Conservation (phyloP, 2,329 filamentous ascomycete species). For the Curvularia sp. region DNA sequence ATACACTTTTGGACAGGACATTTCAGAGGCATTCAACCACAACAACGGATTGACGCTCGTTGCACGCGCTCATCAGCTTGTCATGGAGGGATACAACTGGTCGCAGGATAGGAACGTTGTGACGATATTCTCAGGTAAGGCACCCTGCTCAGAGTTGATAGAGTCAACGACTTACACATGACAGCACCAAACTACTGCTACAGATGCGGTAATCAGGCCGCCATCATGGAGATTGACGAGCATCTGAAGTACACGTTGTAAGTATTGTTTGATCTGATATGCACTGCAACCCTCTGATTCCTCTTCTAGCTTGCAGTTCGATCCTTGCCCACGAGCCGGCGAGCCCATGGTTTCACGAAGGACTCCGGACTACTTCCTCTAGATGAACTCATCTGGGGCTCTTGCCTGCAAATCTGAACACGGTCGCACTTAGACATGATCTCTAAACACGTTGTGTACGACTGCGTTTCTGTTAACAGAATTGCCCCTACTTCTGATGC, state of each 20-base stretch:
- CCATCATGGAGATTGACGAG: constrained; percentile 99
- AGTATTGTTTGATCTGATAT: constrained; percentile 53
- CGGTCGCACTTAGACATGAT: constrained; percentile 14
- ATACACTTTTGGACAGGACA: constrained; percentile 96
- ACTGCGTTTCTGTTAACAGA: constrained; percentile 16
- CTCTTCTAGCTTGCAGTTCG: constrained; percentile 88
- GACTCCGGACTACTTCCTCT: constrained; percentile 99
- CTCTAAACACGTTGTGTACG: constrained; percentile 19
- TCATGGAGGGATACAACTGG: constrained; percentile 99
- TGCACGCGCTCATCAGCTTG: constrained; percentile 94
- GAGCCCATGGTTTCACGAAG: constrained; percentile 96
- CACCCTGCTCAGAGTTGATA: not conserved
- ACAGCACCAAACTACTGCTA: constrained; percentile 82
- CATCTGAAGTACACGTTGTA: constrained; percentile 99
- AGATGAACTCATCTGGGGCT: constrained; percentile 23
- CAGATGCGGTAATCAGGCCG: constrained; percentile 97
- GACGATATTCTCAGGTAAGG: constrained; percentile 85
- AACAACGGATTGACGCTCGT: constrained; percentile 97
- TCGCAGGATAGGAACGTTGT: constrained; percentile 98
- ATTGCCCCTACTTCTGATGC: constrained; percentile 5
- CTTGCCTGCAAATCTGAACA: constrained; percentile 28
- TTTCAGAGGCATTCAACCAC: constrained; percentile 98
- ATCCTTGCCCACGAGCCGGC: constrained; percentile 94
- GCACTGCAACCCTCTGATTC: constrained; percentile 29
- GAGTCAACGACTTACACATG: constrained; percentile 36